phyloP scores from a whole-genome alignment of 352 stramenopile species.

The Blastocystis sp. region DNA sequence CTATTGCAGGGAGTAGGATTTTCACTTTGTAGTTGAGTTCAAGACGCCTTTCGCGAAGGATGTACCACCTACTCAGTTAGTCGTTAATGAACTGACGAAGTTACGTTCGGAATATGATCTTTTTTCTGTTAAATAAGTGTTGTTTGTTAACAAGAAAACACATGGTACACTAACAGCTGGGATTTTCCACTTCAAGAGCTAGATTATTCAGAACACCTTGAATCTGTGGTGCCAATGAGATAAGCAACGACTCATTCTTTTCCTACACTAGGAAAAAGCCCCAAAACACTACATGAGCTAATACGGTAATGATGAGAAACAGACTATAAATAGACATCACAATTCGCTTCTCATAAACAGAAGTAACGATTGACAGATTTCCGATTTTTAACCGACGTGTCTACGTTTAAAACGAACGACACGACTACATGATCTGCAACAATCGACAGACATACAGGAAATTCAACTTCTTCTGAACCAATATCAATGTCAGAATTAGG shows the following conservation, averaged over 20 bases:
- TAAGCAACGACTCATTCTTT: neutral
- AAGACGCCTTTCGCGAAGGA: conserved; percentile 39
- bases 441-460: conserved; percentile 19
- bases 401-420: neutral
- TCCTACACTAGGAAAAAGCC: neutral
- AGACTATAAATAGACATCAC: conserved; percentile 11
- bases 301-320: conserved; percentile 4
- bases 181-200: conserved; percentile 6
- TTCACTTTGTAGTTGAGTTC: neutral
- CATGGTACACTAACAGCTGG: conserved; percentile 24
- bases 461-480: conserved; percentile 39
- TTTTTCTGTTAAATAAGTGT: neutral
- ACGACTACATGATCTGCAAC: neutral
- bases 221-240: conserved; percentile 13
- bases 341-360: conserved; percentile 11
- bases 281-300: neutral
- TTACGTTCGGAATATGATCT: neutral
- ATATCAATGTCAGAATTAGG: conserved; percentile 1
- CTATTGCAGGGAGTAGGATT: neutral
- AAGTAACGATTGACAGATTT: conserved; percentile 2
- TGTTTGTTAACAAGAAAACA: neutral
- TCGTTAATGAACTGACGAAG: neutral
- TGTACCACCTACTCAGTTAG: neutral
- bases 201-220: conserved; percentile 38
- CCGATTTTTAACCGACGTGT: neutral